Conservation (phyloP, 768 basidiomycete species). For the Hygrocybe coccinea region DNA sequence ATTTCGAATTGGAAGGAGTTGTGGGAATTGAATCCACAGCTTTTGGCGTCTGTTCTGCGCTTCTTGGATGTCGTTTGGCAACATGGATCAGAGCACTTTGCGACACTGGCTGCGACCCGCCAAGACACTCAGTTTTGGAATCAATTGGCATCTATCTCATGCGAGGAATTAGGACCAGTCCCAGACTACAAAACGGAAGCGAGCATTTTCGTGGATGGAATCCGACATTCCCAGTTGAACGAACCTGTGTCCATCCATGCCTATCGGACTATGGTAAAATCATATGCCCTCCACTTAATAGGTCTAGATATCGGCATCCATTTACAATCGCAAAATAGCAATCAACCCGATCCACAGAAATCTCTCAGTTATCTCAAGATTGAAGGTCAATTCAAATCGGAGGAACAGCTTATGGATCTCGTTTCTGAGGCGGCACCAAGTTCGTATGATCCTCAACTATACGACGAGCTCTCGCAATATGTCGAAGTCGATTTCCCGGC, state of each 20-base stretch:
- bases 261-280: constrained; percentile 66
- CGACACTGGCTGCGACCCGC: constrained; percentile 51
- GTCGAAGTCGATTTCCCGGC: constrained; percentile 52
- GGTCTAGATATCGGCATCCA: constrained; percentile 70
- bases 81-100: constrained; percentile 69
- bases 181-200: constrained; percentile 60
- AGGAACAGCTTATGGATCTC: constrained; percentile 62
- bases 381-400: constrained; percentile 50
- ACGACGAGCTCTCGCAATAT: constrained; percentile 53
- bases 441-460: constrained; percentile 66
- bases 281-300: constrained; percentile 69
- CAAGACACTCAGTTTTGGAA: constrained; percentile 64
- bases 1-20: constrained; percentile 66
- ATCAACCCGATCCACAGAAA: constrained; percentile 36
- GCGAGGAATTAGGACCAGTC: constrained; percentile 65
- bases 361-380: constrained; percentile 59
- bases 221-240: constrained; percentile 50
- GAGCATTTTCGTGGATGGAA: constrained; percentile 45
- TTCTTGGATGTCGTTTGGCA: constrained; percentile 80
- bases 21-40: constrained; percentile 72
- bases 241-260: constrained; percentile 58
- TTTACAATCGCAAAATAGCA: constrained; percentile 37
- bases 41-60: constrained; percentile 66
- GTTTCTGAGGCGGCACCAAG: constrained; percentile 65
- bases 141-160: constrained; percentile 56